A percentile compares a stretch with the other conserved stretches of the same genome.
These are phyloP conservation scores for Trichoderma cornu-damae DNA, from an alignment of 2,329 filamentous ascomycete species.

Conservation along the genomic window DNA sequence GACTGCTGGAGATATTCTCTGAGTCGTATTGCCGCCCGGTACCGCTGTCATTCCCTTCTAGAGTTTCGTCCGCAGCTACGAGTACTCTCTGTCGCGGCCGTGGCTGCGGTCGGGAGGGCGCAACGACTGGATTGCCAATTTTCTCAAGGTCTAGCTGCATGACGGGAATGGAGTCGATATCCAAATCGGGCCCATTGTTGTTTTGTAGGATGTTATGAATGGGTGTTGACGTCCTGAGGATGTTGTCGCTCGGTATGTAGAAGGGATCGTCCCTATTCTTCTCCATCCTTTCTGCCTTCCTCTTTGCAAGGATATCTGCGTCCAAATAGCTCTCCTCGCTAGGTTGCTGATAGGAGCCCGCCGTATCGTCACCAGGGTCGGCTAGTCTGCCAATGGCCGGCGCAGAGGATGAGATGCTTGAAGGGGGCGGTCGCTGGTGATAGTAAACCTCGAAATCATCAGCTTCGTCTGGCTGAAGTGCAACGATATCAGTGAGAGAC, in stretches of 20 bases:
- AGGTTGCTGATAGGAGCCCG: conserved; percentile 55
- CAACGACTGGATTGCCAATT: conserved; percentile 26
- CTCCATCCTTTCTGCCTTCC: conserved; percentile 71
- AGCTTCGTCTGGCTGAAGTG: conserved; percentile 48
- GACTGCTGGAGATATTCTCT: conserved; percentile 46
- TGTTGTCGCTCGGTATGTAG: conserved; percentile 65
- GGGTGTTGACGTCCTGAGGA: conserved; percentile 64
- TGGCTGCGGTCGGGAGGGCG: conserved; percentile 33
- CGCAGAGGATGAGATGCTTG: conserved; percentile 45
- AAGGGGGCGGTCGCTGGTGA: conserved; percentile 49
- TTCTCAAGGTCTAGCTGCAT: conserved; percentile 80
- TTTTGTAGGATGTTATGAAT: conserved; percentile 70
- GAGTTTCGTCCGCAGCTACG: conserved; percentile 68
- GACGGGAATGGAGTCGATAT: conserved; percentile 93
- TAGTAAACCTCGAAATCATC: conserved; percentile 66
- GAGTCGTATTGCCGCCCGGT: conserved; percentile 48
- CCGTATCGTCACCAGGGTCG: conserved; percentile 45
- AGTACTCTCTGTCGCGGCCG: conserved; percentile 57
- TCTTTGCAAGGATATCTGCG: conserved; percentile 65
- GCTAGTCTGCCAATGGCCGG: conserved; percentile 52
- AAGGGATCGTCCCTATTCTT: conserved; percentile 91
- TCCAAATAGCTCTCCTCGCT: conserved; percentile 64
- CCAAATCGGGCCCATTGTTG: conserved; percentile 71
- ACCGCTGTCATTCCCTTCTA: conserved; percentile 50
- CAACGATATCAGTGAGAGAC: conserved; percentile 48